phyloP scores from a whole-genome alignment of 2,329 filamentous ascomycete species.

The Rutstroemia sydowiana region DNA sequence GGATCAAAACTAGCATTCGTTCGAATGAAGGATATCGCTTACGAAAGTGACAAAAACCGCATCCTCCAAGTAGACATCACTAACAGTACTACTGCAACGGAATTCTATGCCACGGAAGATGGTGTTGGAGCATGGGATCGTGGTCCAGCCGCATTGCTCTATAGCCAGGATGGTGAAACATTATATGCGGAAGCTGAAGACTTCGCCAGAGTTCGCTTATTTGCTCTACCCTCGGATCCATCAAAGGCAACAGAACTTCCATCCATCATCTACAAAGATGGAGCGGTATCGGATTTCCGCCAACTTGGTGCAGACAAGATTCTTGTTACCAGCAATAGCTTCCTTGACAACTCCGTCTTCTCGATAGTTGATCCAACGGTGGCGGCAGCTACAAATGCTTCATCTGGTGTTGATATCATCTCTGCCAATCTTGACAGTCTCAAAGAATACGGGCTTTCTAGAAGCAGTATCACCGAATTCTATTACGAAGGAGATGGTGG shows the following conservation, averaged over 20 bases:
- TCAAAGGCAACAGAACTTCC: neutral
- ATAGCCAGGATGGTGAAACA: constrained; percentile 43
- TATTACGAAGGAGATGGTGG: constrained; percentile 21
- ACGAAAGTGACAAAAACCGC: constrained; percentile 71
- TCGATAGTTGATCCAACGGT: constrained; percentile 35
- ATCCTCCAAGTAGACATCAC: constrained; percentile 54
- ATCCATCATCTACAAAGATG: constrained; percentile 8
- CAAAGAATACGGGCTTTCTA: constrained; percentile 18
- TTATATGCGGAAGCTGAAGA: constrained; percentile 68
- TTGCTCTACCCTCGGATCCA: constrained; percentile 1
- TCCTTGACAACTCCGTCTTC: constrained; percentile 65
- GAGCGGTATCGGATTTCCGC: constrained; percentile 31
- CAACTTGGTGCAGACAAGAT: constrained; percentile 32
- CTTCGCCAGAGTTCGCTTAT: constrained; percentile 52
- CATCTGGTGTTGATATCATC: constrained; percentile 15
- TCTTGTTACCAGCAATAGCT: constrained; percentile 53
- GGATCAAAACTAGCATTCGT: constrained; percentile 66
- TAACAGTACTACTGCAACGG: constrained; percentile 46
- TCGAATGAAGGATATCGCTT: constrained; percentile 65
- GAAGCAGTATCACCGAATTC: constrained; percentile 19
- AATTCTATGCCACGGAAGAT: constrained; percentile 52
- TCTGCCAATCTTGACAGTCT: constrained; percentile 15
- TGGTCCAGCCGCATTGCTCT: constrained; percentile 38
- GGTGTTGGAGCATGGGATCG: constrained; percentile 53
- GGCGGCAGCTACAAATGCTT: constrained; percentile 14